Evolutionary conservation across 495 filamentous ascomycete species (phyloP).

Genomic region (Penicillium argentinense): DNA sequence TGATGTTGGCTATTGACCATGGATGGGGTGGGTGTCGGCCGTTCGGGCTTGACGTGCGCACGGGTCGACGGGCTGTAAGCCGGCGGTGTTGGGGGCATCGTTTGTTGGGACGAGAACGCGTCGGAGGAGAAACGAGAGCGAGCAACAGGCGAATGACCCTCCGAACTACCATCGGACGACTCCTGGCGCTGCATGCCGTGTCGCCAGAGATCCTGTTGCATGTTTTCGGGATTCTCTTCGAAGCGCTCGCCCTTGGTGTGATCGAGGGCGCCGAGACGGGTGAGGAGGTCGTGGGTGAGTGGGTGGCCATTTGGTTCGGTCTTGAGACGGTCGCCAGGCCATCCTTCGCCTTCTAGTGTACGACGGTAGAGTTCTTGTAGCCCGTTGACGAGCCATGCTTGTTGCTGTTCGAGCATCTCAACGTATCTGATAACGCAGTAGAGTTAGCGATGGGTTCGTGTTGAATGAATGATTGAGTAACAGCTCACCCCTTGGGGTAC

Average conservation of each 20-base stretch:
- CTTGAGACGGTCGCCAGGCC: slow-evolving; percentile 55
- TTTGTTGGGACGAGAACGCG: slow-evolving; percentile 29
- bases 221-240: slow-evolving; percentile 54
- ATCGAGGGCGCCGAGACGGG: slow-evolving; percentile 56
- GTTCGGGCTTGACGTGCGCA: slow-evolving; percentile 30
- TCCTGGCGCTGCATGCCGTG: slow-evolving; percentile 52
- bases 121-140: slow-evolving; percentile 38
- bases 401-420: slow-evolving; percentile 72
- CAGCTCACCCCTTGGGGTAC: slow-evolving; percentile 61
- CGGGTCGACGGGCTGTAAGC: slow-evolving; percentile 35
- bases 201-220: slow-evolving; percentile 56
- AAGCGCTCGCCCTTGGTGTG: slow-evolving; percentile 53
- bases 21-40: slow-evolving; percentile 22
- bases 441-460: slow-evolving; percentile 9
- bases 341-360: slow-evolving; percentile 48
- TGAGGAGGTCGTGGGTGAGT: slow-evolving; percentile 65
- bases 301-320: slow-evolving; percentile 57
- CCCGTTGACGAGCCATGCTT: slow-evolving; percentile 60
- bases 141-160: slow-evolving; percentile 46
- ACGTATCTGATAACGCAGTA: slow-evolving; percentile 51
- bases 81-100: slow-evolving; percentile 38
- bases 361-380: slow-evolving; percentile 62
- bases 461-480: no score
- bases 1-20: slow-evolving; percentile 11
- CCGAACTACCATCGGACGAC: slow-evolving; percentile 53